Evolutionary conservation across 106 monocot genomes (phyloP), one percentile per base, ranked within the genome.

Genomic region (Narthecium ossifragum): DNA sequence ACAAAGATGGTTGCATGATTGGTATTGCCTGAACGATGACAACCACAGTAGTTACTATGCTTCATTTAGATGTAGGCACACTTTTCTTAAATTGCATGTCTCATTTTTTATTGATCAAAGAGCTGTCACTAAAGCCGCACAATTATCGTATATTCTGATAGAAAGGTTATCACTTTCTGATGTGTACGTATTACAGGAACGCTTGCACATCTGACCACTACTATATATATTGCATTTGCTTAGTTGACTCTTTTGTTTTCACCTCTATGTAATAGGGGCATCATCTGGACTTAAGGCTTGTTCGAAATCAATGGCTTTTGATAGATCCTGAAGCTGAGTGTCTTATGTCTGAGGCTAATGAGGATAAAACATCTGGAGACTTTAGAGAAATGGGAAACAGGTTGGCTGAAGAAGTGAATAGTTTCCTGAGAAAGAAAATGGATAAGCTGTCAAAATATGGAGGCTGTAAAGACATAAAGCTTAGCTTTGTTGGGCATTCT

Each of bases 401-500:
- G 61, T 78, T 98, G 76, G 90, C 96, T 38, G 73, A 71, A 59
- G 96, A 98, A 70, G 90, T 86, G 11, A 62, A 69, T 49, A 25
- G 57, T 52, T 98, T 90, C 36, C 27, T 98, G 31, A 80, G 59
- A 49, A 86, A 81, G 75, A 80, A 84, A 64, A 69, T 84, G 39
- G 96, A 90, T 46, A 98, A 90, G 63, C 68, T 78, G 46, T 68
- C 75, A 22, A 83, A 66, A 61, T 81, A 79, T 64, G 96, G 86
- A 62, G 86, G 83, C 28, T 98, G 78, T 61, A 84, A 68, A 63
- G 90, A 78, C 15, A 73, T 90, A 46, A 98, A 83, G 57, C 78
- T 98, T 43, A 98, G 90, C 53, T 98, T 90, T 84, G 96, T 98
- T 15, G 90, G 96, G 13, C 90, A 98, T 84, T 98, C 96, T 22